Conservation (phyloP, 768 basidiomycete species). For the Mycena latifolia region DNA sequence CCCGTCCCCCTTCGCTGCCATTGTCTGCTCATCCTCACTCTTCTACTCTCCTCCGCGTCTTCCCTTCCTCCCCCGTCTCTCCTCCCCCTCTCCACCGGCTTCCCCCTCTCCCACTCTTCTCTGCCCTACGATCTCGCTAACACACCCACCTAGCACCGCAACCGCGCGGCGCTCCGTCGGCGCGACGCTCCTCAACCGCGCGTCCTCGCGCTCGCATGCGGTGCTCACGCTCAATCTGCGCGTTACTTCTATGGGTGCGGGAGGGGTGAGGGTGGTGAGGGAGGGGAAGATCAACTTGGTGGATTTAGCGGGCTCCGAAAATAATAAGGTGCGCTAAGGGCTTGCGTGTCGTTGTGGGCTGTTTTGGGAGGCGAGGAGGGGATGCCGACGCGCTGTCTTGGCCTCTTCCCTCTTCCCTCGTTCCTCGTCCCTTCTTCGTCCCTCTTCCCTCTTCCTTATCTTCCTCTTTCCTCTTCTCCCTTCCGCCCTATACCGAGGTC, state of each 20-base stretch:
- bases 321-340: constrained; percentile 80
- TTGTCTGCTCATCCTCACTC: no score
- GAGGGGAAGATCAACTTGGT: constrained; percentile 86
- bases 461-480: no score
- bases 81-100: background rate
- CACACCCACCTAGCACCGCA: constrained; percentile 61
- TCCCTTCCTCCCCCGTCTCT: background rate
- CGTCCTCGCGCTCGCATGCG: constrained; percentile 91
- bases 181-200: constrained; percentile 86
- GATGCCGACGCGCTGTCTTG: no score
- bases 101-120: no score
- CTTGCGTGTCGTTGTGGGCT: no score
- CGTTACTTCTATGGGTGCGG: background rate
- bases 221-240: constrained; percentile 81
- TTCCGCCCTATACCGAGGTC: no score
- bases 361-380: no score
- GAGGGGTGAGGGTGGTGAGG: constrained; percentile 49
- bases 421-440: background rate
- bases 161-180: constrained; percentile 86
- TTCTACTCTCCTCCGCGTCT: no score
- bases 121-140: constrained; percentile 5
- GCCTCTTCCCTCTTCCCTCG: no score
- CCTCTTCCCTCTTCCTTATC: background rate
- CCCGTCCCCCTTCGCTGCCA: no score
- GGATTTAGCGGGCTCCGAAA: constrained; percentile 92